phyloP scores from a whole-genome alignment of 2,329 filamentous ascomycete species.

The Bipolaris bicolor region DNA sequence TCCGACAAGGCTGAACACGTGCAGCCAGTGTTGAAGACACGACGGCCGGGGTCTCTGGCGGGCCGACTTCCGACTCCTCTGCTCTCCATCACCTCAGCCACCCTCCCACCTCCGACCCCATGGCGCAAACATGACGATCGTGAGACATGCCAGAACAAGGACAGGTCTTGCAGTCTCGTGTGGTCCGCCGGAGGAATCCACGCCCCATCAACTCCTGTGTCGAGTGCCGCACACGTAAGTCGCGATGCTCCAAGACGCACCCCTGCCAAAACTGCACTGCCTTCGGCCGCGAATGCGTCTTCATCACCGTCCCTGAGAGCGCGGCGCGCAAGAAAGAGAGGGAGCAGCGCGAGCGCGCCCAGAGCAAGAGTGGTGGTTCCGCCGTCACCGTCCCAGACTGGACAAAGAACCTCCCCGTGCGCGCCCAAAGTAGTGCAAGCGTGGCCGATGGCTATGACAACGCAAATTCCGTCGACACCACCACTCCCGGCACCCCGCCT shows the following conservation, averaged over 20 bases:
- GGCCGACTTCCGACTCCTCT: constrained; percentile 27
- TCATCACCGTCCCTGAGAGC: constrained; percentile 49
- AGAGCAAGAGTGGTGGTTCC: constrained; percentile 35
- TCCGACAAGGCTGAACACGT: constrained; percentile 28
- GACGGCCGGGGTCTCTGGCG: constrained; percentile 16
- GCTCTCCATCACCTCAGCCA: constrained; percentile 26
- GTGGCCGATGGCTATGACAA: constrained; percentile 37
- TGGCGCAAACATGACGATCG: constrained; percentile 43
- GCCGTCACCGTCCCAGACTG: constrained; percentile 40
- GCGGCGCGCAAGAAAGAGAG: constrained; percentile 47
- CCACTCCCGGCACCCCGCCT: constrained; percentile 46
- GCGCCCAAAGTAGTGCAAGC: constrained; percentile 35
- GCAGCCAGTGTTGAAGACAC: constrained; percentile 11
- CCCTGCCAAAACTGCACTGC: constrained; percentile 50
- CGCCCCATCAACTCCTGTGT: constrained; percentile 49
- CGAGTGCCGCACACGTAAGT: constrained; percentile 49
- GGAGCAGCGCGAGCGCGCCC: constrained; percentile 41
- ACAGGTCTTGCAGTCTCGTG: constrained; percentile 46
- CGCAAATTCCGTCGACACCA: constrained; percentile 41
- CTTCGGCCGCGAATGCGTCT: constrained; percentile 48
- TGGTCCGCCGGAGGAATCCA: constrained; percentile 48
- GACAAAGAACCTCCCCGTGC: constrained; percentile 46
- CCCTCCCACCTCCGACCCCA: constrained; percentile 25
- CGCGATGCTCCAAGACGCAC: constrained; percentile 49
- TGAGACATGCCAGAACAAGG: constrained; percentile 47